A percentile compares a stretch with the other conserved stretches of the same genome.
Evolutionary conservation across 116 monocot genomes (phyloP).

Genomic region (Papilionanthe hybrid): DNA sequence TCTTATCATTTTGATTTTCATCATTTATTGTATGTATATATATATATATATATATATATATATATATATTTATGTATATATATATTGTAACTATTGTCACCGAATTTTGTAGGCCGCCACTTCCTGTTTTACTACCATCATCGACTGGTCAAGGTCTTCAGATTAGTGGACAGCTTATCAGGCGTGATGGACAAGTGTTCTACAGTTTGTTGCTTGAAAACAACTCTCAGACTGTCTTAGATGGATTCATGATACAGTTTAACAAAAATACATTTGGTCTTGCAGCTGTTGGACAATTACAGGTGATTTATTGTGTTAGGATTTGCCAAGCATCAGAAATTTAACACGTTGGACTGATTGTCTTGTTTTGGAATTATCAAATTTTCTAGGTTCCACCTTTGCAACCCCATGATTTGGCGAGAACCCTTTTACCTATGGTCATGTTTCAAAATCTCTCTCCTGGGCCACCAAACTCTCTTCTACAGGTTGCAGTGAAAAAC

Average conservation of each 20-base stretch:
- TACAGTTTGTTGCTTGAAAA: constrained; percentile 80
- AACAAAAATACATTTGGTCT: constrained; percentile 97
- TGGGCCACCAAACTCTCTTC: constrained; percentile 67
- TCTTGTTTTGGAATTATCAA: not conserved
- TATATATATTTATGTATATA: not conserved
- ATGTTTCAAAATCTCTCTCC: constrained; percentile 73
- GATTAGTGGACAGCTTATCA: constrained; percentile 80
- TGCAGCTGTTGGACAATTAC: constrained; percentile 73
- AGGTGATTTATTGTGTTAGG: constrained; percentile 41
- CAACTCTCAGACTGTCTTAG: constrained; percentile 50
- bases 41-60: not conserved
- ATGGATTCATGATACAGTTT: constrained; percentile 99
- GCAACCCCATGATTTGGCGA: constrained; percentile 67
- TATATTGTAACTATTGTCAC: constrained; percentile 3
- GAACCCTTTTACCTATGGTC: constrained; percentile 80
- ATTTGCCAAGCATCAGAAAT: not conserved
- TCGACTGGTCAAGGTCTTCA: constrained; percentile 93
- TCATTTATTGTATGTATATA: not conserved
- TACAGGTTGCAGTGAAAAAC: constrained; percentile 99
- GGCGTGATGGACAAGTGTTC: constrained; percentile 84
- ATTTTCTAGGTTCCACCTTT: constrained; percentile 54
- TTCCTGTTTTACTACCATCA: constrained; percentile 78
- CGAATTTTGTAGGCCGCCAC: constrained; percentile 44
- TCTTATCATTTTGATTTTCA: not conserved
- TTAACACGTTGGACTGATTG: not conserved